A percentile compares a stretch with the other conserved stretches of the same genome.
phyloP scores from a whole-genome alignment of 768 basidiomycete species.

The Calocera viscosa region DNA sequence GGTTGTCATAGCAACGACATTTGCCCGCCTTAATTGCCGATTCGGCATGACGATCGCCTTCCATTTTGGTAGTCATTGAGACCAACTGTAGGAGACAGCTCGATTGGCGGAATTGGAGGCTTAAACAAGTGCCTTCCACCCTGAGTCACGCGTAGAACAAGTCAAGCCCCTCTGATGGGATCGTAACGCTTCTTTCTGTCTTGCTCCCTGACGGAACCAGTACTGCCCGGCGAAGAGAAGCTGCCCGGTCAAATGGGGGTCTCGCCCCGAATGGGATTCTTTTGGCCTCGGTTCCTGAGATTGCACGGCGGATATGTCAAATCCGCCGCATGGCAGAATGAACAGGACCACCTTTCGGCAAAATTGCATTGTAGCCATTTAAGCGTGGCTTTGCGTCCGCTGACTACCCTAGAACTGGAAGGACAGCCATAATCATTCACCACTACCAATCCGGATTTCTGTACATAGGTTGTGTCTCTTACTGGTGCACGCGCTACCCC shows the following conservation, averaged over 20 bases:
- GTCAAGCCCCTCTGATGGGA: neutral
- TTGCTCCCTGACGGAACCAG: conserved; percentile 8
- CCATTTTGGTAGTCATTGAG: conserved; percentile 7
- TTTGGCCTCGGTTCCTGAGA: neutral
- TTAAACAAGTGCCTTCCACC: neutral
- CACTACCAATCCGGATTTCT: neutral
- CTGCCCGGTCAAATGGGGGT: conserved; percentile 2
- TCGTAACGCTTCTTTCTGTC: conserved; percentile 5
- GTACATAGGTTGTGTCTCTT: conserved; percentile 3
- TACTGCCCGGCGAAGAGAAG: neutral
- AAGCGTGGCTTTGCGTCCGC: conserved; percentile 1
- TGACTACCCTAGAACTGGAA: neutral
- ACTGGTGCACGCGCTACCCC: conserved; percentile 4
- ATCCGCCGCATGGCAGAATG: neutral
- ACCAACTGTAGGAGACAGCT: neutral
- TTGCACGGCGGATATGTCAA: conserved; percentile 2
- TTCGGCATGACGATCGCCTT: conserved; percentile 5
- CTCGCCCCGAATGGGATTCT: conserved; percentile 1
- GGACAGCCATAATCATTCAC: conserved; percentile 1
- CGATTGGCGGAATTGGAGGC: neutral
- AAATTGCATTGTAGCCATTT: conserved; percentile 6
- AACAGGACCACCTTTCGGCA: neutral
- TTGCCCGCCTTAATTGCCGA: neutral
- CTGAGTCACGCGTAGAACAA: neutral
- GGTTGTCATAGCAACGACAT: neutral